Evolutionary conservation across 2,329 filamentous ascomycete species (phyloP), one percentile per base, ranked within the genome.

Genomic region (Aspergillus puulaauensis): DNA sequence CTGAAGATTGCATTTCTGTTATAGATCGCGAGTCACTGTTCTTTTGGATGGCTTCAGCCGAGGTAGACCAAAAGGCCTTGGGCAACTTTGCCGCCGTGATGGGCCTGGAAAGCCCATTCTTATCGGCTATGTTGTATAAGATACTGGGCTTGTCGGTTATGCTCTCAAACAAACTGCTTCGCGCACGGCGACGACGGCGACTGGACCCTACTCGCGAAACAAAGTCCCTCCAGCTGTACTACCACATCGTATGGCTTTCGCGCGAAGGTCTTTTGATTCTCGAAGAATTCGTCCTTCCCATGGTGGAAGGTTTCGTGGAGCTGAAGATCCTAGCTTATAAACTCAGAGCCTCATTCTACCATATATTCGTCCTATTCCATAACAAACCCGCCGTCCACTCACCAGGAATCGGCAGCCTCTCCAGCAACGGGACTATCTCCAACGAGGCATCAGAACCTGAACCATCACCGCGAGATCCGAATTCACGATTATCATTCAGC

Each of bases 41-140:
- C 65, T 68, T 75, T 72, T 77, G 75, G 74, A 99, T 98, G 95
- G 95, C 95, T 78, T 95, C 93, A 72, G 95, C 92, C 60, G 91
- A 96, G 78, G 91, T 98, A 61, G 95, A 99, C 75, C 93, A 96
- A 79, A 99, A 98, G 79, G 96, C 96, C 77, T 83, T 99, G 69
- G 92, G 91, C 77, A 88, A 87, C 71, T 88, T 96, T 72, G 93
- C 95, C 73, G 90, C 88, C 76, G 83, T 87, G 61, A 92, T 91
- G 66, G 87, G 88, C 70, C 79, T 84, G 59, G 87, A 90, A 66
- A 95, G 93, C 70, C 87, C 90, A 3, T 82, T 93, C 17, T 84
- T 98, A 46, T 90, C 73, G 37, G 69, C 75, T 19, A 92, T 91
- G 73, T 84, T 99, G 47, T 97, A 92, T 77, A 95, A 95, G 74